Percentiles rank a stretch among this genome's conserved stretches.
Evolutionary conservation across 805 yeast species (phyloP).

Genomic region (Starmerella bombicola): DNA sequence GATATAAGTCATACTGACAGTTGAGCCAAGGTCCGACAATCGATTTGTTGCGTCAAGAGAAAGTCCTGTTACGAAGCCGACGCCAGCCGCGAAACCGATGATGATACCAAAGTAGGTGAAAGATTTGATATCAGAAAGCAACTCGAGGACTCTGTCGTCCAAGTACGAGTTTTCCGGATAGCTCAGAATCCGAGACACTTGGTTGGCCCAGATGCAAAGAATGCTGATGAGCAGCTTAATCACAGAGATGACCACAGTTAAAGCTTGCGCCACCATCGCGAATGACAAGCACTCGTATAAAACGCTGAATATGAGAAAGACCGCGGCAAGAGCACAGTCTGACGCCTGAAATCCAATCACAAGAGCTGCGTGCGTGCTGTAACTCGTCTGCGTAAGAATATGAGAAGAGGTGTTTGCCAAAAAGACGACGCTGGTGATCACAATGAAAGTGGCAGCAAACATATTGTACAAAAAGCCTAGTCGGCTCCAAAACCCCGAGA

Average conservation of each 20-base stretch:
- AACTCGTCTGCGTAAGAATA: conserved; percentile 9
- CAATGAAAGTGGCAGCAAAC: conserved; percentile 8
- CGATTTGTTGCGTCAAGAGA: conserved; percentile 21
- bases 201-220: conserved; percentile 20
- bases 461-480: conserved; percentile 9
- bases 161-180: background rate
- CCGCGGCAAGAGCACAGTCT: conserved; percentile 20
- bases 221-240: conserved; percentile 21
- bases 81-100: conserved; percentile 20
- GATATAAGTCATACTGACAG: conserved; percentile 17
- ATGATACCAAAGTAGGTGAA: conserved; percentile 22
- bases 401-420: conserved; percentile 18
- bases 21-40: conserved; percentile 16
- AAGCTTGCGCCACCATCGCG: conserved; percentile 23
- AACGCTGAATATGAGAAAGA: conserved; percentile 18
- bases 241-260: conserved; percentile 19
- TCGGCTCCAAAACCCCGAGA: conserved; percentile 10
- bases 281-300: conserved; percentile 17
- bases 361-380: conserved; percentile 9
- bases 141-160: background rate
- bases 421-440: conserved; percentile 16
- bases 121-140: conserved; percentile 3
- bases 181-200: conserved; percentile 5
- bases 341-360: conserved; percentile 18
- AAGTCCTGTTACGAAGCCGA: conserved; percentile 22